phyloP scores from a whole-genome alignment of 1,284 basidiomycete genomes.

The Sporisorium exsertum region DNA sequence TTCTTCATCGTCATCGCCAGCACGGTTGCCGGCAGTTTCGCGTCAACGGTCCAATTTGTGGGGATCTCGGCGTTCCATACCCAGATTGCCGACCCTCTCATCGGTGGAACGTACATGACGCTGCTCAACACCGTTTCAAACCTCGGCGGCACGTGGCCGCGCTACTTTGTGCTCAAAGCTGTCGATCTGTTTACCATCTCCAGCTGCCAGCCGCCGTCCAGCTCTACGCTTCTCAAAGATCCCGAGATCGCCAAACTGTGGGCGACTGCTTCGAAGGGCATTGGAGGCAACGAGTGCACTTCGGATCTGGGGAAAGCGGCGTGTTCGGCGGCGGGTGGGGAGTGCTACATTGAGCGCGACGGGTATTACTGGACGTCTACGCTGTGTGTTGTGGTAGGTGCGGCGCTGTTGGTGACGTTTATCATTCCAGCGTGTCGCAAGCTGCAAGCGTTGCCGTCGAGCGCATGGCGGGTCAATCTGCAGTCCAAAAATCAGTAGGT shows the following conservation, averaged over 20 bases:
- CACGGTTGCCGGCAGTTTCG: conserved; percentile 86
- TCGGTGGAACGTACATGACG: conserved; percentile 78
- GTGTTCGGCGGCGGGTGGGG: conserved; percentile 81
- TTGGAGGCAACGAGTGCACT: conserved; percentile 56
- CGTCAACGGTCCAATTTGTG: conserved; percentile 97
- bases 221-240: conserved; percentile 31
- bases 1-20: conserved; percentile 82
- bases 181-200: conserved; percentile 65
- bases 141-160: conserved; percentile 97
- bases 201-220: conserved; percentile 50
- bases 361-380: conserved; percentile 90
- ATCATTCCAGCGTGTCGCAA: conserved; percentile 85
- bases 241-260: conserved; percentile 43
- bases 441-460: conserved; percentile 75
- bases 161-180: conserved; percentile 86
- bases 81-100: conserved; percentile 93
- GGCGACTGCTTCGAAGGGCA: conserved; percentile 30
- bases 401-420: conserved; percentile 79
- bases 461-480: conserved; percentile 61
- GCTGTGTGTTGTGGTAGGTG: conserved; percentile 82
- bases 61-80: conserved; percentile 99
- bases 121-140: conserved; percentile 96
- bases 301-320: conserved; percentile 76
- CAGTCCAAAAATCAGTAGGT: conserved; percentile 18
- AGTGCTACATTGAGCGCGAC: conserved; percentile 85